Conservation (phyloP, 164 flowering plant species). For the Piper longum region DNA sequence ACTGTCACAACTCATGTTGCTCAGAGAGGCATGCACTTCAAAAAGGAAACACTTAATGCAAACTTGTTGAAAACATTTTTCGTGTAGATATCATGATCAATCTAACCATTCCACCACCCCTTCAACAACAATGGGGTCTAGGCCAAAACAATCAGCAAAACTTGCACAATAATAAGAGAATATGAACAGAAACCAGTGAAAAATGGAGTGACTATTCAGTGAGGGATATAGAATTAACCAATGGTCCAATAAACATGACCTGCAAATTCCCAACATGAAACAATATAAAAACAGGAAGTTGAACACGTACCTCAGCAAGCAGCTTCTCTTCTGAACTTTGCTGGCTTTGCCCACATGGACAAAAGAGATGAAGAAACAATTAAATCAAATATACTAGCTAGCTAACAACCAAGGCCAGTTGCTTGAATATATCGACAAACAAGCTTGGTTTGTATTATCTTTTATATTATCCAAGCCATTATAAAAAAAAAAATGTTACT, state of each 20-base stretch:
- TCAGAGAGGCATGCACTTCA: not conserved
- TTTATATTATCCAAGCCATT: not conserved
- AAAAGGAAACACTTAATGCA: too few relatives aligned
- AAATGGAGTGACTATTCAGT: too few relatives aligned
- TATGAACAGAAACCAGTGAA: too few relatives aligned
- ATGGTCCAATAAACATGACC: not conserved
- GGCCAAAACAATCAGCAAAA: too few relatives aligned
- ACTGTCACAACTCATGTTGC: not conserved
- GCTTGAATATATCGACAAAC: not conserved
- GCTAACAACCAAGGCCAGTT: not conserved
- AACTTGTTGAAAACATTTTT: too few relatives aligned
- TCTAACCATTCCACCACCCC: too few relatives aligned
- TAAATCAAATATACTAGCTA: not conserved
- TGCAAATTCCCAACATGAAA: too few relatives aligned
- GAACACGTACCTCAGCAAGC: not conserved
- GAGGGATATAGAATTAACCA: not conserved
- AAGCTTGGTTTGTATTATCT: not conserved
- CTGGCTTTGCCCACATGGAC: not conserved
- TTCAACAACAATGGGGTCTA: too few relatives aligned
- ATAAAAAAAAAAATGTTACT: too few relatives aligned
- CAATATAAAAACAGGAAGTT: not conserved
- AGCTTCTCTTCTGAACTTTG: not conserved
- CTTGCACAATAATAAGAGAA: too few relatives aligned
- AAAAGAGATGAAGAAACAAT: not conserved
- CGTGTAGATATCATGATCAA: too few relatives aligned